Conservation (phyloP, 495 filamentous ascomycete genomes). For the Neurospora sp. region DNA sequence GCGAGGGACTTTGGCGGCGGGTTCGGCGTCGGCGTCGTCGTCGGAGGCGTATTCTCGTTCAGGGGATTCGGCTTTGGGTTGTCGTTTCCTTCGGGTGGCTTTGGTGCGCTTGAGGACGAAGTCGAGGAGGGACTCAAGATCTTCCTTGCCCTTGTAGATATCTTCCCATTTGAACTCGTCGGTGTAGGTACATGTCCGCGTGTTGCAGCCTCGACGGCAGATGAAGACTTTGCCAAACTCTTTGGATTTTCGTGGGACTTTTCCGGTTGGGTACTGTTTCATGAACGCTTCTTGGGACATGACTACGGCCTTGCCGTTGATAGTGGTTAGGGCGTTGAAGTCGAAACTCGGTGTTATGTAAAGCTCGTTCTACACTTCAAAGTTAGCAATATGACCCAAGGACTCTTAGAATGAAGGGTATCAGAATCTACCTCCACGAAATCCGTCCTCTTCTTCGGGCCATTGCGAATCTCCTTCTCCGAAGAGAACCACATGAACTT, state of each 20-base stretch:
- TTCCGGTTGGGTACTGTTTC: slow-evolving; percentile 62
- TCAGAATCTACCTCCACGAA: slow-evolving; percentile 47
- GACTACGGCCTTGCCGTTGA: slow-evolving; percentile 78
- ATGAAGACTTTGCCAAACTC: slow-evolving; percentile 85
- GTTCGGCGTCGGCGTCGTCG: slow-evolving; percentile 36
- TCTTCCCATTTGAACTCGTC: slow-evolving; percentile 90
- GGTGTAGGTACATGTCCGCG: slow-evolving; percentile 79
- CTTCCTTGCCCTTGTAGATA: slow-evolving; percentile 54
- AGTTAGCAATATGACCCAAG: slow-evolving; percentile 1
- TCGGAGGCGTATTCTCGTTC: slow-evolving; percentile 41
- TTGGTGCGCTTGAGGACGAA: slow-evolving; percentile 62
- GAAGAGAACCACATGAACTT: slow-evolving; percentile 88
- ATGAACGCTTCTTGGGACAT: slow-evolving; percentile 61
- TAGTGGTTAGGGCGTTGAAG: slow-evolving; percentile 72
- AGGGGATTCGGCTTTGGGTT: slow-evolving; percentile 16
- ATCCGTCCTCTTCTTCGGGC: slow-evolving; percentile 74
- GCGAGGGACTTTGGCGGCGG: slow-evolving; percentile 15
- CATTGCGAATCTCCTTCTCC: slow-evolving; percentile 74
- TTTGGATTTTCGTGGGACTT: slow-evolving; percentile 57
- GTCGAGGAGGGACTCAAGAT: slow-evolving; percentile 52
- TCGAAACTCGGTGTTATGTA: slow-evolving; percentile 85
- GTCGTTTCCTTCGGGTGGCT: slow-evolving; percentile 50
- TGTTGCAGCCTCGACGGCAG: slow-evolving; percentile 81
- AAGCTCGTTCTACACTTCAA: slow-evolving; percentile 58
- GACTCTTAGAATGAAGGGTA: not conserved